A percentile compares a stretch with the other conserved stretches of the same genome.
These are phyloP conservation scores for Calocybe indica DNA, from an alignment of 768 basidiomycete genomes.

Conservation along the genomic window DNA sequence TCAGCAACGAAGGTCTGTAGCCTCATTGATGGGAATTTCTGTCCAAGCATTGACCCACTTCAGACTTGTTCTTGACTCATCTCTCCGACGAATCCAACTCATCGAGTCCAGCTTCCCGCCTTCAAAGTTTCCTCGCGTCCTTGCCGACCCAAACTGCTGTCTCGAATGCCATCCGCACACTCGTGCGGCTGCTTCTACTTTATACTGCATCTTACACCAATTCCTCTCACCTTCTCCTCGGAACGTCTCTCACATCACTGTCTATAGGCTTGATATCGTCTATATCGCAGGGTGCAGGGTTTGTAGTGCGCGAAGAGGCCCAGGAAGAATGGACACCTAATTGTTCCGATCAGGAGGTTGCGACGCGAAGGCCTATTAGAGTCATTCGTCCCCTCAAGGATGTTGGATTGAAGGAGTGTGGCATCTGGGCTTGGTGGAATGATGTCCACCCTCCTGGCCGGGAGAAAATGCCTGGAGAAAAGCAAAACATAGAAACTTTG, in stretches of 20 bases:
- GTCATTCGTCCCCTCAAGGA: slow-evolving; percentile 68
- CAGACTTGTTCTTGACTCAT: too few species aligned
- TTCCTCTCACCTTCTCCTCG: slow-evolving; percentile 75
- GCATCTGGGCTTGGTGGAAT: slow-evolving; percentile 74
- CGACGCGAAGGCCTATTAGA: slow-evolving; percentile 26
- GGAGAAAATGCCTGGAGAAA: slow-evolving; percentile 36
- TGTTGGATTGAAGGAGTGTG: slow-evolving; percentile 73
- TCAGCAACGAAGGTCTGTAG: slow-evolving; percentile 45
- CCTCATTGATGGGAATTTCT: background rate
- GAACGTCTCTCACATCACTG: slow-evolving; percentile 73
- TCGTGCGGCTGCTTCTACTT: slow-evolving; percentile 65
- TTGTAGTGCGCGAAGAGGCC: slow-evolving; percentile 58
- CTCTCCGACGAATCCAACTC: background rate
- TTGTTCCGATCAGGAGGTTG: slow-evolving; percentile 5
- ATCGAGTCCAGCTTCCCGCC: slow-evolving; percentile 18
- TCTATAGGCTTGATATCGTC: slow-evolving; percentile 70
- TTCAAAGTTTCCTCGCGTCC: slow-evolving; percentile 51
- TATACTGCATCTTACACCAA: slow-evolving; percentile 51
- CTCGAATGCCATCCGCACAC: slow-evolving; percentile 46
- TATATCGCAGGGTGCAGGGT: slow-evolving; percentile 74
- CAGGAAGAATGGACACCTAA: slow-evolving; percentile 63
- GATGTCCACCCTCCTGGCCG: slow-evolving; percentile 46
- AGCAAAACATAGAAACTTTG: slow-evolving; percentile 55
- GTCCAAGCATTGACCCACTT: too few species aligned
- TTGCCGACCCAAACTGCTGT: slow-evolving; percentile 75